Base-by-base conservation (phyloP, 2,329 filamentous ascomycete species). In the Penicillium sp. region DNA sequence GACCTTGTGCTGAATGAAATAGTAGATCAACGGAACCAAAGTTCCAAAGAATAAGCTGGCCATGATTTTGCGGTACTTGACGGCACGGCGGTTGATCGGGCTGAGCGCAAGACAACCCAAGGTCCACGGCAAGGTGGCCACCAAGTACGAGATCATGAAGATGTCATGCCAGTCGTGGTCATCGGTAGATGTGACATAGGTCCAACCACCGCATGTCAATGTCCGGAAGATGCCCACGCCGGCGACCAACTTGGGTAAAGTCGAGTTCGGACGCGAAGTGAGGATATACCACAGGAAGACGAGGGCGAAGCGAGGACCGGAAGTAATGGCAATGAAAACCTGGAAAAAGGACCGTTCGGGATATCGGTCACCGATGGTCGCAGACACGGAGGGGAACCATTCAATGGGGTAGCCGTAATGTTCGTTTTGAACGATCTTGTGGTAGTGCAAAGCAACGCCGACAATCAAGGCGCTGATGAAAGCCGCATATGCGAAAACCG, bases 131-230 rank as follows among this genome's bases (percentile, higher is more conserved):
- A 99, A 81, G 3, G 94, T 97, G 34, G 91, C 89, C 44, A 99
- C 88, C 54, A 99, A 81, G 75, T 99, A 99, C 14, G 92, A 95
- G 66, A 99, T 97, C 94, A 99, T 99, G 74, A 99, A 93, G 61
- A 97, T 93, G 70, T 99, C 94, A 74, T 99, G 94, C 92, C 92
- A 97, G 75, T 96, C 87, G 75, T 99, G 94, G 73, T 97, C 91
- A 72, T 99, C 94, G 42, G 94, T 99, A 60, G 94, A 97, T 26
- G 94, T 99, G 59, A 99, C 87, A 75, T 97, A 99, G 51, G 94
- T 97, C 93, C 94, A 99, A 57, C 94, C 94, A 66, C 93, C 94
- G 70, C 94, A 99, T 4, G 92, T 96, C 56, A 97, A 78, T 10
- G 93, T 97, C 66, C 94, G 86, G 69, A 97, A 88, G 50, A 97